Percentiles rank a stretch among this genome's conserved stretches.
phyloP scores from a whole-genome alignment of 2,329 filamentous ascomycete genomes.

The Trematosphaeria pertusa region DNA sequence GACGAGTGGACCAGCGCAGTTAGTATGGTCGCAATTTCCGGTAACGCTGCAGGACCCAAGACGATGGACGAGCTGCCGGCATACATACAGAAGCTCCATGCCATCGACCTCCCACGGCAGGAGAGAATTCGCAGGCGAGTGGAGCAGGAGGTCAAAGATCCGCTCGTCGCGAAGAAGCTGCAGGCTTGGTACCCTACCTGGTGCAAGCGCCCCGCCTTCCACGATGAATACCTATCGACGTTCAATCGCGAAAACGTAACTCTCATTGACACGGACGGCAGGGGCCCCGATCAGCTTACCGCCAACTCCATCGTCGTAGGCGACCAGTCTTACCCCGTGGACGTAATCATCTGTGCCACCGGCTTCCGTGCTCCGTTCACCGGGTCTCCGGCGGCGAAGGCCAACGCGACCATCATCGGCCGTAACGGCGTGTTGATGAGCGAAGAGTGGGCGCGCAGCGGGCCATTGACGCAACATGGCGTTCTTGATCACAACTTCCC shows the following conservation, averaged over 20 bases:
- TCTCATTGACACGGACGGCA: constrained; percentile 66
- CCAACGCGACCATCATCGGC: constrained; percentile 51
- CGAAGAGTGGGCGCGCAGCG: constrained; percentile 54
- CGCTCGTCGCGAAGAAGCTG: constrained; percentile 58
- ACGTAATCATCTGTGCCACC: constrained; percentile 57
- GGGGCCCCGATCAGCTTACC: constrained; percentile 54
- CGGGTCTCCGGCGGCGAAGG: constrained; percentile 22
- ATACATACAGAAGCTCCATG: constrained; percentile 38
- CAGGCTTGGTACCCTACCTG: constrained; percentile 67
- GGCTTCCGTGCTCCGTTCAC: constrained; percentile 44
- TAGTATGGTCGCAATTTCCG: constrained; percentile 5
- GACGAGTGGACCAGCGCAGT: constrained; percentile 56
- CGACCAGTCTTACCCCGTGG: constrained; percentile 57
- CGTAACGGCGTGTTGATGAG: constrained; percentile 54
- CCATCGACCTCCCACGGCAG: constrained; percentile 8
- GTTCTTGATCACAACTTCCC: constrained; percentile 23
- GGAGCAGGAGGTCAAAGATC: constrained; percentile 61
- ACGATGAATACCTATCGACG: constrained; percentile 63
- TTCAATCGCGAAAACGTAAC: constrained; percentile 68
- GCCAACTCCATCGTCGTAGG: constrained; percentile 56
- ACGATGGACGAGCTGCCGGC: constrained; percentile 20
- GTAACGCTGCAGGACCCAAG: constrained; percentile 3
- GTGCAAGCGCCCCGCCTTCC: constrained; percentile 70
- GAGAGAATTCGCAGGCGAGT: constrained; percentile 56
- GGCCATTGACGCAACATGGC: constrained; percentile 61